A percentile compares a stretch with the other conserved stretches of the same genome.
Evolutionary conservation across 23 red algal species (phyloP).

Genomic region (Porphyridium purpureum): DNA sequence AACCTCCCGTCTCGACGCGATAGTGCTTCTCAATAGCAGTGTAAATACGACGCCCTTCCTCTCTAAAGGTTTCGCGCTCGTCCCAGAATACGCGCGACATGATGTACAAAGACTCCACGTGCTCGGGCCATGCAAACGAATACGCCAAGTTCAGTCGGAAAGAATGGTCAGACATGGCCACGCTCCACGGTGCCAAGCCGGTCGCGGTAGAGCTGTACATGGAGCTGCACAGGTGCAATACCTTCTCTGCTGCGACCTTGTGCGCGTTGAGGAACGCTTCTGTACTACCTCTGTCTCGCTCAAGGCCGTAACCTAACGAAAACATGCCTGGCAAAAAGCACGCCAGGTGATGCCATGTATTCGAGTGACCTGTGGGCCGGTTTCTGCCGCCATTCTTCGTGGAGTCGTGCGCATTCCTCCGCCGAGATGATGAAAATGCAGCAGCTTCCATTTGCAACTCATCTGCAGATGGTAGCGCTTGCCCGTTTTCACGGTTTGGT

Average conservation of each 20-base stretch:
- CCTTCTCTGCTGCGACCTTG: no score
- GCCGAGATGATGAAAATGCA: slow-evolving; percentile 9
- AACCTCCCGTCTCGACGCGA: background rate
- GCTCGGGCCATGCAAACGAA: background rate
- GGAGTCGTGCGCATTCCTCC: background rate
- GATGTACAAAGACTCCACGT: background rate
- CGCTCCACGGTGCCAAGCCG: background rate
- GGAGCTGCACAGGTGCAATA: no score
- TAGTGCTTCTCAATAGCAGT: slow-evolving; percentile 3
- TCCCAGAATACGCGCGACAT: background rate
- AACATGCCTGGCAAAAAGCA: no score
- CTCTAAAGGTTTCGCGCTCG: slow-evolving; percentile 3
- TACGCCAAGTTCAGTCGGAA: background rate
- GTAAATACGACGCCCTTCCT: slow-evolving; percentile 6
- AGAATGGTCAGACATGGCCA: background rate
- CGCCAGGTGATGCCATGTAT: no score
- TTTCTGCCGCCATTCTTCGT: no score
- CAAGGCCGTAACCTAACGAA: no score
- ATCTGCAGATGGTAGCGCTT: background rate
- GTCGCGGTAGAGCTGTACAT: background rate
- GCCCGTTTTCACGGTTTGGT: background rate
- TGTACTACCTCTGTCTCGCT: no score
- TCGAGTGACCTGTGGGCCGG: no score
- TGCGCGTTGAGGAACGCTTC: no score
- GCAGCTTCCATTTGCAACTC: slow-evolving; percentile 4